Conservation (phyloP, 441 rosid species). For the Pelargonium fulgidum region DNA sequence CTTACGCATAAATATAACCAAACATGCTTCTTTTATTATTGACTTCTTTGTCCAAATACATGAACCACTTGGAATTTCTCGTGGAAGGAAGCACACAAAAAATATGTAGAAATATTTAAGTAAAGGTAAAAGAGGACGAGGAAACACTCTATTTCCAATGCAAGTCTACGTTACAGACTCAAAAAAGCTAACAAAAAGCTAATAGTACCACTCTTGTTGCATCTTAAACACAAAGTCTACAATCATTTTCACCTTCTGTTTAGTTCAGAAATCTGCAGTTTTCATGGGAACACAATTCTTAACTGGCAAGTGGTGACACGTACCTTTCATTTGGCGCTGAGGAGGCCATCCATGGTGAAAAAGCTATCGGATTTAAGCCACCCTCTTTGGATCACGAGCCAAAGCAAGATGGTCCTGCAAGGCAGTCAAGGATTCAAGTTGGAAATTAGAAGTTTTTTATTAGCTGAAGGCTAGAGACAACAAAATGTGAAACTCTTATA, state of each 20-base stretch:
- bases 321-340: constrained; percentile 2
- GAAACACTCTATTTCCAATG: constrained; percentile 23
- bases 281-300: constrained; percentile 2
- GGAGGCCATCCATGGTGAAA: background rate
- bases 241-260: constrained; percentile 5
- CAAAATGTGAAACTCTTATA: no score
- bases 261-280: constrained; percentile 17
- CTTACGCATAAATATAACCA: background rate
- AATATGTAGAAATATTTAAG: background rate
- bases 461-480: no score
- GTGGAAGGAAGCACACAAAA: background rate
- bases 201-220: constrained; percentile 14
- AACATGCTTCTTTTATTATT: constrained; percentile 3
- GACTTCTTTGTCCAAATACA: background rate
- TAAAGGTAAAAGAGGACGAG: constrained; percentile 6
- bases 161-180: background rate
- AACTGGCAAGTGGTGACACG: constrained; percentile 23
- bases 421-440: constrained; percentile 15
- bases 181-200: constrained; percentile 15
- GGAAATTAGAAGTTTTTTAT: no score
- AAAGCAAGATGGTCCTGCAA: constrained; percentile 65
- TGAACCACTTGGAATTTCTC: background rate
- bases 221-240: constrained; percentile 26
- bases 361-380: constrained; percentile 27
- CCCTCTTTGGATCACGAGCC: constrained; percentile 40